Conservation (phyloP, 139 green algal genomes). For the Dunaliella primolecta region DNA sequence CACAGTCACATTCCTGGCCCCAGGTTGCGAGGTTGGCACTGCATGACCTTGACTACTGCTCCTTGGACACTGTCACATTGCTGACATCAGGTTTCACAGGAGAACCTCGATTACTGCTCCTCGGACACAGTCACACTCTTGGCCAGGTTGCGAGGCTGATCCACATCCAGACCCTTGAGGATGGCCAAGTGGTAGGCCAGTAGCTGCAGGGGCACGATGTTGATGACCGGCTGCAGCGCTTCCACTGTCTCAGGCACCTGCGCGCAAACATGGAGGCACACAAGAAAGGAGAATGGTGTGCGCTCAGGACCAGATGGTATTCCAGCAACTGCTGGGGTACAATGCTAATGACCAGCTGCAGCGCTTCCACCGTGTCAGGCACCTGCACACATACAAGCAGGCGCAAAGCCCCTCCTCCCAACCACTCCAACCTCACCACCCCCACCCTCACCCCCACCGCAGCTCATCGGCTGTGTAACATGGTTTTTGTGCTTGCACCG, state of each 20-base stretch:
- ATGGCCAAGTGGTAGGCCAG: conserved; percentile 94
- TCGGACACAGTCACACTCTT: conserved; percentile 86
- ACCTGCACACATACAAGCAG: conserved; percentile 44
- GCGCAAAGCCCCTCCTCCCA: too few species aligned
- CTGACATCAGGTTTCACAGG: background rate
- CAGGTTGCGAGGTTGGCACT: background rate
- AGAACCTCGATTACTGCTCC: conserved; percentile 25
- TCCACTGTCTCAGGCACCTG: conserved; percentile 75
- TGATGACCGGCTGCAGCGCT: conserved; percentile 90
- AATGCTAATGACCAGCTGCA: conserved; percentile 96
- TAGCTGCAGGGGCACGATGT: conserved; percentile 96
- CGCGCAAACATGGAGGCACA: background rate
- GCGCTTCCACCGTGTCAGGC: conserved; percentile 69
- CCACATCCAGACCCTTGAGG: conserved; percentile 88
- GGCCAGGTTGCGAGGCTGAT: conserved; percentile 96
- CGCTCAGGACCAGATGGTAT: conserved; percentile 96
- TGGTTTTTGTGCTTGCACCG: too few species aligned
- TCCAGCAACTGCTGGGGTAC: conserved; percentile 92
- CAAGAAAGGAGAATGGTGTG: too few species aligned
- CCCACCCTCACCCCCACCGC: too few species aligned
- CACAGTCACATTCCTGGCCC: conserved; percentile 52
- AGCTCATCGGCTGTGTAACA: too few species aligned
- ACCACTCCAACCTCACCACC: too few species aligned
- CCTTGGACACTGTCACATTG: conserved; percentile 60
- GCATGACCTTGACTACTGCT: background rate